Conservation (phyloP, 768 basidiomycete species). For the Mycena galopus region DNA sequence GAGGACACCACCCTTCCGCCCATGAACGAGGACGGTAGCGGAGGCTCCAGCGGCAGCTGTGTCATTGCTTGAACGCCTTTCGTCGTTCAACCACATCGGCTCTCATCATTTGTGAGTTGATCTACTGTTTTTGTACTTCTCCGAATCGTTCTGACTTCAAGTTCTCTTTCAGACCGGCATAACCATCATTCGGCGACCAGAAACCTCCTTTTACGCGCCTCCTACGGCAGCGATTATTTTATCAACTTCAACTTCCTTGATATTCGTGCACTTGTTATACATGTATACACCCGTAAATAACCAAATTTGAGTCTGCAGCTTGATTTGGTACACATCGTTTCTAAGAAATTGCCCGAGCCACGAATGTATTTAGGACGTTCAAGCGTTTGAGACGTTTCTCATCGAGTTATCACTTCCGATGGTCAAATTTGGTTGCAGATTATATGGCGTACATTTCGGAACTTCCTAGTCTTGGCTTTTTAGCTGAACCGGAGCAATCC, state of each 20-base stretch:
- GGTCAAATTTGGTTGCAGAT: no score
- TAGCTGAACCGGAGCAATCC: no score
- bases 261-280: slow-evolving; percentile 17
- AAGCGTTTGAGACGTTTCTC: no score
- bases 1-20: slow-evolving; percentile 27
- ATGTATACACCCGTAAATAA: not conserved
- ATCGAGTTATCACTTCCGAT: no score
- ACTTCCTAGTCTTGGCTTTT: no score
- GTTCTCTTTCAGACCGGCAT: slow-evolving; percentile 2
- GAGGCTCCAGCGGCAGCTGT: slow-evolving; percentile 25
- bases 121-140: not conserved
- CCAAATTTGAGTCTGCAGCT: slow-evolving; percentile 13
- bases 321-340: not conserved
- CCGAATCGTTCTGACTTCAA: not conserved
- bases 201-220: slow-evolving; percentile 13
- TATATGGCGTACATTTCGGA: no score
- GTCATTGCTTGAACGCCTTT: slow-evolving; percentile 20
- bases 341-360: not conserved
- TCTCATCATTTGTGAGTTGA: slow-evolving; percentile 12
- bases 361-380: no score
- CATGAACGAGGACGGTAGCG: slow-evolving; percentile 19
- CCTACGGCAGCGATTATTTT: slow-evolving; percentile 16
- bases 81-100: not conserved
- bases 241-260: slow-evolving; percentile 21
- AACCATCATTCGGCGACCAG: slow-evolving; percentile 1